Conservation (phyloP, 768 basidiomycete genomes). For the Butyriboletus loyo region DNA sequence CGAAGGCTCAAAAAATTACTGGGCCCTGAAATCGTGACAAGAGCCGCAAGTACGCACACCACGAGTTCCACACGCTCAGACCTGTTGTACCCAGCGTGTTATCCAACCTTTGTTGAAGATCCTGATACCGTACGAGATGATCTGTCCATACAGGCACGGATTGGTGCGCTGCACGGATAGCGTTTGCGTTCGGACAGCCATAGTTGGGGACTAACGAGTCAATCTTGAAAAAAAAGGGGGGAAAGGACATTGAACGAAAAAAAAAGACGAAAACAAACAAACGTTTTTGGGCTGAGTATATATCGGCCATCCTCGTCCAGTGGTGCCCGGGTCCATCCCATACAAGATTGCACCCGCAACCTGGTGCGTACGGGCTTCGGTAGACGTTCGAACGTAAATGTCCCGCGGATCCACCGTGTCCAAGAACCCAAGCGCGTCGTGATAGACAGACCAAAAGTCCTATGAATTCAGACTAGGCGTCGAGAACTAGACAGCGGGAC, state of each 20-base stretch:
- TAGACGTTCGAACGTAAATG: constrained; percentile 44
- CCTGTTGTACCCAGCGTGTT: constrained; percentile 40
- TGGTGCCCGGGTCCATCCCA: constrained; percentile 42
- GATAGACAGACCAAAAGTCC: constrained; percentile 49
- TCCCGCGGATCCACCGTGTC: constrained; percentile 32
- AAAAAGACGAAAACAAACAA: constrained; percentile 11
- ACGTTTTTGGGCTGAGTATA: constrained; percentile 42
- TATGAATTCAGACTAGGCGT: constrained; percentile 11
- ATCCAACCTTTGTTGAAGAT: constrained; percentile 38
- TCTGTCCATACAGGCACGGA: constrained; percentile 46
- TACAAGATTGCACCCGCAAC: constrained; percentile 44
- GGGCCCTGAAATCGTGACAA: neutral
- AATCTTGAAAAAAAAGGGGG: constrained; percentile 30
- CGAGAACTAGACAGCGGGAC: neutral
- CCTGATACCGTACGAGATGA: constrained; percentile 37
- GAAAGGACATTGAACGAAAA: neutral
- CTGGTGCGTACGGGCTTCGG: constrained; percentile 46
- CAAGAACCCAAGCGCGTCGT: constrained; percentile 36
- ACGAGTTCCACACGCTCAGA: constrained; percentile 41
- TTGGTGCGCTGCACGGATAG: constrained; percentile 40
- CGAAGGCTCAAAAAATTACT: neutral
- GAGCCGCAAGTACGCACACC: constrained; percentile 37
- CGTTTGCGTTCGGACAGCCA: constrained; percentile 39
- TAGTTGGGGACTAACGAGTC: constrained; percentile 48
- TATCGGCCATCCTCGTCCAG: constrained; percentile 35